phyloP scores from a whole-genome alignment of 768 basidiomycete genomes.

The Leucosporidium creatinivorum region DNA sequence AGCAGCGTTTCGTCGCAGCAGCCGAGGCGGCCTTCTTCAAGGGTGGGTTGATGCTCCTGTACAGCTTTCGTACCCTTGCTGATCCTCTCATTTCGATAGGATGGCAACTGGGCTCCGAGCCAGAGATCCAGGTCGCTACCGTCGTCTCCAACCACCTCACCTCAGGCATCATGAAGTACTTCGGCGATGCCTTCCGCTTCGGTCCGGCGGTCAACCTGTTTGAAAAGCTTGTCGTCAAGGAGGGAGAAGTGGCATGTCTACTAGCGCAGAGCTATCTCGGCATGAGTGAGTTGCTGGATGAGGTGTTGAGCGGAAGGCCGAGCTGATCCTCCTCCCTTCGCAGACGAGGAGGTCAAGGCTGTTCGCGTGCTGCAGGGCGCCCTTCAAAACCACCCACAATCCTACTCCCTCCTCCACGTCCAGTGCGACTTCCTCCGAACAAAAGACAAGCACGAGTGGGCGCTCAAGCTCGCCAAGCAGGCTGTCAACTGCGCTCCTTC shows the following conservation, averaged over 20 bases:
- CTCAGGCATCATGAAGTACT: conserved; percentile 91
- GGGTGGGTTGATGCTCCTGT: conserved; percentile 47
- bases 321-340: not conserved
- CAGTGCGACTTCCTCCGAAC: conserved; percentile 89
- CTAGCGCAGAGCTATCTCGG: conserved; percentile 87
- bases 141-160: conserved; percentile 94
- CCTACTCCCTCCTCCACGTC: conserved; percentile 85
- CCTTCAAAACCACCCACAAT: conserved; percentile 76
- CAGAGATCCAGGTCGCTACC: conserved; percentile 96
- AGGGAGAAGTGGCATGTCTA: conserved; percentile 81
- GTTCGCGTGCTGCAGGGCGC: conserved; percentile 84
- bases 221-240: conserved; percentile 74
- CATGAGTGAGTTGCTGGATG: conserved; percentile 66
- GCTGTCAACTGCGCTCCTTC: conserved; percentile 97
- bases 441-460: conserved; percentile 80
- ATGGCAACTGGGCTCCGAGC: conserved; percentile 97
- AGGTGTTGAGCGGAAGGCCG: not conserved
- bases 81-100: conserved; percentile 48
- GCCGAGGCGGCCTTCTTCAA: conserved; percentile 83
- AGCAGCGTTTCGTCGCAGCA: conserved; percentile 80
- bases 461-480: conserved; percentile 79
- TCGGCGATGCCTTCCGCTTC: conserved; percentile 74
- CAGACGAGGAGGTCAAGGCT: conserved; percentile 98
- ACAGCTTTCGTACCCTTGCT: not conserved
- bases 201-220: conserved; percentile 79